A percentile compares a stretch with the other conserved stretches of the same genome.
phyloP scores from a whole-genome alignment of 495 filamentous ascomycete species.

The Talaromyces ruber region DNA sequence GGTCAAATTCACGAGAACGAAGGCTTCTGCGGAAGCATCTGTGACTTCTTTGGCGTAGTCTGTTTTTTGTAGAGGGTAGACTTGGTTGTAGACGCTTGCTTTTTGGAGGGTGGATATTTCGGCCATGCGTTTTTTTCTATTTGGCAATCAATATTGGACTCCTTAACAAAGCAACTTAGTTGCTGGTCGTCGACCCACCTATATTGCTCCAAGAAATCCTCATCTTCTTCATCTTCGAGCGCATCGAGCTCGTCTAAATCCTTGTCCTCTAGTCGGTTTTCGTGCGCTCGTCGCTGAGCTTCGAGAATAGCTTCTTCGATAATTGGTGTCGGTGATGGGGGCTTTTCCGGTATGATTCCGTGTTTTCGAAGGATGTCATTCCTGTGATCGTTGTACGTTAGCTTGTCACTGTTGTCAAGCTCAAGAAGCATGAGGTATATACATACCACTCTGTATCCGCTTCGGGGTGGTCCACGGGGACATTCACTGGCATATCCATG shows the following conservation, averaged over 20 bases:
- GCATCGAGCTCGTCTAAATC: constrained; percentile 88
- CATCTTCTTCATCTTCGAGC: constrained; percentile 92
- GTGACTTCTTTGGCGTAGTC: constrained; percentile 92
- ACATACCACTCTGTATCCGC: constrained; percentile 94
- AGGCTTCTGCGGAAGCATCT: constrained; percentile 64
- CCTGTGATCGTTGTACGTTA: constrained; percentile 39
- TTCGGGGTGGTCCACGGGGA: constrained; percentile 90
- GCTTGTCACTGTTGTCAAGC: constrained; percentile 9
- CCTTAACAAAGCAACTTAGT: neutral
- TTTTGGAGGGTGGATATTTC: constrained; percentile 69
- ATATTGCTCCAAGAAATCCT: constrained; percentile 80
- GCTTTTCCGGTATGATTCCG: constrained; percentile 91
- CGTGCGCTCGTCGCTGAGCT: constrained; percentile 70
- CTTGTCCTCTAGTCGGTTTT: constrained; percentile 87
- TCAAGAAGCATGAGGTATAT: neutral
- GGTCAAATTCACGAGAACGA: constrained; percentile 80
- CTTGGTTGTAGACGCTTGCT: constrained; percentile 72
- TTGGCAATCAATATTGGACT: neutral
- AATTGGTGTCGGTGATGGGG: constrained; percentile 83
- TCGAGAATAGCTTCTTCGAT: constrained; percentile 92
- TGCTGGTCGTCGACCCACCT: constrained; percentile 32
- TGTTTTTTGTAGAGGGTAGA: constrained; percentile 89
- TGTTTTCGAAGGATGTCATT: constrained; percentile 98
- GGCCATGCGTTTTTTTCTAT: constrained; percentile 66
- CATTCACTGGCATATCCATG: constrained; percentile 72